Conservation (phyloP, 2,329 filamentous ascomycete genomes). For the Thielaviopsis ethacetica region DNA sequence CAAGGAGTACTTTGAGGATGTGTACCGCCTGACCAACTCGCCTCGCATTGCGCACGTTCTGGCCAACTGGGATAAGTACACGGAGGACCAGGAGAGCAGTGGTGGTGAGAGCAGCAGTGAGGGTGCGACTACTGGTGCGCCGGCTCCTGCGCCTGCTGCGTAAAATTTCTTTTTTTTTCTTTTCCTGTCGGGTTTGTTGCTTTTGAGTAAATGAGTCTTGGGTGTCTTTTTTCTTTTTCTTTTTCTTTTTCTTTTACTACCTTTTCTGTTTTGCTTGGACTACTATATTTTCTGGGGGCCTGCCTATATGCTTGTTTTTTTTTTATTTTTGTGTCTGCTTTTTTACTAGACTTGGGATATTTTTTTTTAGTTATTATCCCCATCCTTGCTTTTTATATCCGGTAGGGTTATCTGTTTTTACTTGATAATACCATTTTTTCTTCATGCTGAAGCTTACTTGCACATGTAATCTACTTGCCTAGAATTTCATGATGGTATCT, state of each 20-base stretch:
- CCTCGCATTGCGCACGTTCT: conserved; percentile 62
- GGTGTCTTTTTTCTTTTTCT: not conserved
- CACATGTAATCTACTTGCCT: conserved; percentile 18
- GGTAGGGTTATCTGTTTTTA: conserved; percentile 1
- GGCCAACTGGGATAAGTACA: conserved; percentile 71
- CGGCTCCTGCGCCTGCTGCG: conserved; percentile 6
- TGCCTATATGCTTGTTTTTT: too few relatives aligned
- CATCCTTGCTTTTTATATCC: not conserved
- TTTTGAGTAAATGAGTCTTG: not conserved
- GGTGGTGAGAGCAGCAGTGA: conserved; percentile 14
- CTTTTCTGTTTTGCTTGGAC: not conserved
- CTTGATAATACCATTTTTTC: not conserved
- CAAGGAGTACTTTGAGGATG: conserved; percentile 98
- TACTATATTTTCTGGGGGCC: too few relatives aligned
- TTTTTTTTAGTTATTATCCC: not conserved
- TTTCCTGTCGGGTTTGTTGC: not conserved
- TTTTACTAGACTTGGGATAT: not conserved
- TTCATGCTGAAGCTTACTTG: not conserved
- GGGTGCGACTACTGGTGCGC: conserved; percentile 3
- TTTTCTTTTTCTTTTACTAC: not conserved
- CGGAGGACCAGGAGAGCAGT: conserved; percentile 29
- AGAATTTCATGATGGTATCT: conserved; percentile 29
- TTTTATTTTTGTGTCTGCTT: too few relatives aligned
- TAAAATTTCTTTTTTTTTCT: not conserved
- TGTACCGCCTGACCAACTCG: conserved; percentile 82